Evolutionary conservation across 1,284 basidiomycete species (phyloP), one percentile per base, ranked within the genome.

Genomic region (Pseudomicrostroma phylloplanum): DNA sequence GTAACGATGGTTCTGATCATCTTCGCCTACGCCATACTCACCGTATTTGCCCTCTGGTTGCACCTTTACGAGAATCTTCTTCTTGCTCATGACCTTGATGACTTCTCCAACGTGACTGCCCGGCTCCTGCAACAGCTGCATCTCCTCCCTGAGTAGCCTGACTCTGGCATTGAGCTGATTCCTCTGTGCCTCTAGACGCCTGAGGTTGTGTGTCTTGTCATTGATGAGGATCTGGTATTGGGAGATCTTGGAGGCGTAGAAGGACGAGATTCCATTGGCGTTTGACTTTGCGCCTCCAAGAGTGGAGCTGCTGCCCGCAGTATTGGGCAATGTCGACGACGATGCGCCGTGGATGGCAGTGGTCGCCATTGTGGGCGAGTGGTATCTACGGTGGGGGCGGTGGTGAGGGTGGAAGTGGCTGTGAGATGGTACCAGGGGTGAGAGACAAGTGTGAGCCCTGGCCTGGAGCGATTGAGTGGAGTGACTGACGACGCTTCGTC

Each of bases 1-100:
- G 43, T 6, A 12, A 4, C 12, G 43, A 26, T 11, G 7, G 7
- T n/a, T 57, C 4, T 17, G 4, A 17, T 42, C 40, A 8, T n/a
- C n/a, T 25, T 19, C 19, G n/a, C 43, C 42, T 21, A 19, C 43
- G 23, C 8, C 6, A 26, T 17, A 53, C 82, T 74, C 67, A 93
- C 91, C 92, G 82, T 96, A 97, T 86, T 97, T 96, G 64, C 93
- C 93, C 82, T 97, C 94, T 0, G 94, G 94, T 80, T 97, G 94
- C 8, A 98, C 92, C 81, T 98, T 98, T 72, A 98, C 94, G 51
- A 98, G 83, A 4, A 97, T 92, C 82, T 96, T 96, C 81, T 89
- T 97, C 88, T 97, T 97, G 64, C 93, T 91, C 94, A 97, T 97
- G 19, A 96, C 90, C 81, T 96, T 98, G 73, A 97, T 89, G 1